Percentiles rank a stretch among this genome's conserved stretches.
These are phyloP conservation scores for Clitopilus passeckerianus DNA, from an alignment of 768 basidiomycete species.

Conservation along the genomic window DNA sequence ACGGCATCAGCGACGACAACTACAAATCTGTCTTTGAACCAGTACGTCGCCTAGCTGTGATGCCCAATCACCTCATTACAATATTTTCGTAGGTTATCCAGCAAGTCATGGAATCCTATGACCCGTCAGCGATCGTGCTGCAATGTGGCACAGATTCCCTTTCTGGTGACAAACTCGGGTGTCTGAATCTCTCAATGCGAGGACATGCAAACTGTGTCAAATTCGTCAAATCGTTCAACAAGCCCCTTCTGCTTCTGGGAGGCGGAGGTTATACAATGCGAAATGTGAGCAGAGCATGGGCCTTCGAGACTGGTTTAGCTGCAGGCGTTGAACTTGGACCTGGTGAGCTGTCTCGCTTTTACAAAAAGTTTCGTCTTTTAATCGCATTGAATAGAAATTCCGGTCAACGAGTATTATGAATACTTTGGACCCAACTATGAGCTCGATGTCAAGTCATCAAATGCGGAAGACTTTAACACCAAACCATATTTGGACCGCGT, in stretches of 20 bases:
- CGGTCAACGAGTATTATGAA: slow-evolving; percentile 98
- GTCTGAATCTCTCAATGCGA: slow-evolving; percentile 94
- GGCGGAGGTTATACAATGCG: slow-evolving; percentile 99
- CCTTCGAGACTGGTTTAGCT: slow-evolving; percentile 97
- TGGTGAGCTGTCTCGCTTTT: slow-evolving; percentile 40
- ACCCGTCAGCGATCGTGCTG: slow-evolving; percentile 91
- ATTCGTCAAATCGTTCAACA: slow-evolving; percentile 95
- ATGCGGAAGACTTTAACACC: slow-evolving; percentile 94
- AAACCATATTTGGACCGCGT: slow-evolving; percentile 91
- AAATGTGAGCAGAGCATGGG: slow-evolving; percentile 95
- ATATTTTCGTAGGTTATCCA: slow-evolving; percentile 67
- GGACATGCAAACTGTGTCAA: slow-evolving; percentile 97
- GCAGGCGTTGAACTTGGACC: slow-evolving; percentile 90
- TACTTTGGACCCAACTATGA: slow-evolving; percentile 98
- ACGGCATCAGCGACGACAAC: slow-evolving; percentile 92
- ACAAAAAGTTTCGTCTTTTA: neutral
- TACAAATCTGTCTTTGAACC: slow-evolving; percentile 96
- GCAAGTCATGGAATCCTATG: slow-evolving; percentile 91
- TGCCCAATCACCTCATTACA: neutral
- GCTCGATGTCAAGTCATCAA: slow-evolving; percentile 90
- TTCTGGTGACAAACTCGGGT: slow-evolving; percentile 93
- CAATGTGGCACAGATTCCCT: slow-evolving; percentile 98
- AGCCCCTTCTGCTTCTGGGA: slow-evolving; percentile 89
- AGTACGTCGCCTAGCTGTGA: slow-evolving; percentile 37
- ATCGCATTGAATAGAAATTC: slow-evolving; percentile 57